These are phyloP conservation scores for Rosellinia necatrix DNA, from an alignment of 2,329 filamentous ascomycete species.

Conservation along the genomic window DNA sequence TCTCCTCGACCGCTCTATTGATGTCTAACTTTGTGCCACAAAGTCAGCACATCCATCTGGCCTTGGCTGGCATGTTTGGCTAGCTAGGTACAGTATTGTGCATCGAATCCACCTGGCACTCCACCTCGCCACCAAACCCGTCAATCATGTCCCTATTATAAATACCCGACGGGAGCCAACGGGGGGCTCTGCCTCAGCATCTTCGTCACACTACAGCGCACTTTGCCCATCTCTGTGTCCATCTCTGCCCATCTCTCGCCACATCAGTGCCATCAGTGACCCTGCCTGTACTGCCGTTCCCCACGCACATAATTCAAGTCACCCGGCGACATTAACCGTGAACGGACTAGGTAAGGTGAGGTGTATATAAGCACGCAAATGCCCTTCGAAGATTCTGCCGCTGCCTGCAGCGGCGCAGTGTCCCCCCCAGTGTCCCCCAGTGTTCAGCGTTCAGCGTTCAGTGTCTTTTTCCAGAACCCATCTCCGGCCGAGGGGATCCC, in stretches of 20 bases:
- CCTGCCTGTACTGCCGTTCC: no score
- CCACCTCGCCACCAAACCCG: constrained; percentile 13
- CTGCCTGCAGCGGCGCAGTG: not conserved
- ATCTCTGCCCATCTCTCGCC: not conserved
- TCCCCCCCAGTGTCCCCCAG: no score
- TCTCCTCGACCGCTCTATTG: no score
- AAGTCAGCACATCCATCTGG: constrained; percentile 10
- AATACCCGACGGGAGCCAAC: not conserved
- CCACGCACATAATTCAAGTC: no score
- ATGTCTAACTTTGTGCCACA: constrained; percentile 16
- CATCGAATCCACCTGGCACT: constrained; percentile 5
- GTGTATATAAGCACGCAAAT: not conserved
- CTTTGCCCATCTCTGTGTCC: no score
- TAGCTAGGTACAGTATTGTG: not conserved
- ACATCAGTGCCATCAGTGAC: no score
- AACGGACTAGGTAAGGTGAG: no score
- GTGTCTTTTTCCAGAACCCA: constrained; percentile 19
- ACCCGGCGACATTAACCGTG: no score
- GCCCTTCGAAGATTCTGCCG: not conserved
- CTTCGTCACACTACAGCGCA: not conserved
- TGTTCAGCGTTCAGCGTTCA: no score
- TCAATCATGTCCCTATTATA: constrained; percentile 2
- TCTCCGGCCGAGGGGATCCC: constrained; percentile 12
- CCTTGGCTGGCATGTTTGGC: constrained; percentile 10
- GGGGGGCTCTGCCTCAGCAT: not conserved